Evolutionary conservation across 768 basidiomycete species (phyloP), one percentile per base, ranked within the genome.

Genomic region (Coprinellus micaceus): DNA sequence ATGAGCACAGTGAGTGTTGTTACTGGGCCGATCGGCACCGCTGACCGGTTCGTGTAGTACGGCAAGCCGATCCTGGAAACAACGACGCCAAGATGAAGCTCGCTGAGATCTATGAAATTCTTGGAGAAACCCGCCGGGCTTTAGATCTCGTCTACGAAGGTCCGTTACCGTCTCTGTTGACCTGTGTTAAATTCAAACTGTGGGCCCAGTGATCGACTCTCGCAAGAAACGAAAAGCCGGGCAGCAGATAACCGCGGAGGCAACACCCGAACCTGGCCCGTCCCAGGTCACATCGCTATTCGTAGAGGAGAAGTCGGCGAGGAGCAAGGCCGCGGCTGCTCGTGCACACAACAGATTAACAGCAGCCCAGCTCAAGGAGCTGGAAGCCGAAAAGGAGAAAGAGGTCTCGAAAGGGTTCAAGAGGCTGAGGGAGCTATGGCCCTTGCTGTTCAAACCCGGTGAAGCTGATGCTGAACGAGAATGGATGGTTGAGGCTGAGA

Each of bases 21-120:
- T 1, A 29, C 10, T 19, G 48, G 44, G 41, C 22, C 25, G 10
- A 24, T 11, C 12, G 36, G 17, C 4, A 15, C 1, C n/a, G 33
- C 49, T 48, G 29, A 26, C 7, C 11, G n/a, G 19, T 12, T 37
- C 52, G 5, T 46, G 5, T 61, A 96, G 94, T 95, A 28, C 76
- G 88, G 17, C 75, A 79, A 3, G 82, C 82, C 1, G 89, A 94
- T 66, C 86, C 91, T 0, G 77, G 79, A 0, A 82, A 91, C 61
- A 83, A 85, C 63, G 90, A 94, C 26, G 88, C 86, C 25, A 94
- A 93, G 69, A 86, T 95, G 81, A 89, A 91, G 59, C 79, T 98
- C 0, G 96, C 95, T 0, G 91, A 91, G 60, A 83, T 94, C 13
- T 91, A 93, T 60, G 96, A 99, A 68, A 84, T 91, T 11, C 71